phyloP scores from a whole-genome alignment of 768 basidiomycete genomes.

The Panaeolus cyanescens region DNA sequence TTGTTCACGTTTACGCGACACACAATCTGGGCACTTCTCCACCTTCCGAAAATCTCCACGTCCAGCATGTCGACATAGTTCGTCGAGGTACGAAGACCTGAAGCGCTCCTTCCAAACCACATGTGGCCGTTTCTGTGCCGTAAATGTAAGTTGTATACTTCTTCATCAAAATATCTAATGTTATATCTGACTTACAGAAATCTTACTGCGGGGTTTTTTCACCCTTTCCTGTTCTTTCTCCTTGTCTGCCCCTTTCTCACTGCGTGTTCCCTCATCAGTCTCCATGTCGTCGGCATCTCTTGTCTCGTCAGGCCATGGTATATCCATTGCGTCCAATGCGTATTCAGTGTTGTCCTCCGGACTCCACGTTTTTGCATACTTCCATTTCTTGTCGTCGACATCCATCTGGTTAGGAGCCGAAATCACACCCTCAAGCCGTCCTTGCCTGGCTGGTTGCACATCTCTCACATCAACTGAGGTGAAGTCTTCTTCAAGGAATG shows the following conservation, averaged over 20 bases:
- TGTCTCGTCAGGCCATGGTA: neutral
- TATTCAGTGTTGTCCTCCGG: conserved; percentile 6
- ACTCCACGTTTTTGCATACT: conserved; percentile 2
- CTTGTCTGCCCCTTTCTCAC: neutral
- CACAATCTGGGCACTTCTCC: conserved; percentile 7
- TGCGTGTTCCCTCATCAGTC: too few relatives aligned
- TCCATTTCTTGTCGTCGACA: neutral
- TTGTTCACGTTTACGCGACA: neutral
- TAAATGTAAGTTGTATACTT: too few relatives aligned
- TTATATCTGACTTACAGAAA: conserved; percentile 14
- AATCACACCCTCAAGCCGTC: neutral
- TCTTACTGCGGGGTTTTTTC: conserved; percentile 8
- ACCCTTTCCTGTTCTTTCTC: neutral
- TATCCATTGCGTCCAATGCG: conserved; percentile 1
- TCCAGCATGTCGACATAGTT: conserved; percentile 8
- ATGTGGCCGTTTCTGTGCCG: conserved; percentile 11
- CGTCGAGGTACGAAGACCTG: conserved; percentile 9
- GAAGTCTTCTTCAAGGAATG: neutral
- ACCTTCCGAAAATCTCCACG: conserved; percentile 5
- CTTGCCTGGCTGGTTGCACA: neutral
- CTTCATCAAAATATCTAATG: neutral
- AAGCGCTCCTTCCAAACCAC: conserved; percentile 11
- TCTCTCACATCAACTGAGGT: neutral
- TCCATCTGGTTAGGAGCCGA: neutral
- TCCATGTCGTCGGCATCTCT: too few relatives aligned